Conservation (phyloP, 1,139 yeast genomes). For the Tardiomyces depauwii region DNA sequence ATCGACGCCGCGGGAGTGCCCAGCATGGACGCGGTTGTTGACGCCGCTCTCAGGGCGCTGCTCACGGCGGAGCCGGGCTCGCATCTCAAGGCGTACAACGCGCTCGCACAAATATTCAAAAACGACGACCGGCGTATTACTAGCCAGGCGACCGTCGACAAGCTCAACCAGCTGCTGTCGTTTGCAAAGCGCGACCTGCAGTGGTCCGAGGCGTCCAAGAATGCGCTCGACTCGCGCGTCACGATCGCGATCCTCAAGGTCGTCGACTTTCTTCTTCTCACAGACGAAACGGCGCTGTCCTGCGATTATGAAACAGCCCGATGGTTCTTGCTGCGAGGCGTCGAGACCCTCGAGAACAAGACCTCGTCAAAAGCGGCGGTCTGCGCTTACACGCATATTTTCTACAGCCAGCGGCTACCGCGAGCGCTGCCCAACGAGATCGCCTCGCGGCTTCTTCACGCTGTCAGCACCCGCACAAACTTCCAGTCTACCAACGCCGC, state of each 20-base stretch:
- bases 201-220: neutral
- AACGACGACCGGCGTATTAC: neutral
- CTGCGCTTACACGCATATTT: conserved; percentile 5
- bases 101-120: neutral
- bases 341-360: neutral
- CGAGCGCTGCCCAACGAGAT: conserved; percentile 1
- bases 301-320: conserved; percentile 1
- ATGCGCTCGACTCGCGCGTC: conserved; percentile 4
- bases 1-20: neutral
- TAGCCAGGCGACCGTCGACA: neutral
- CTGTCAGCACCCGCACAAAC: conserved; percentile 1
- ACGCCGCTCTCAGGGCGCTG: neutral
- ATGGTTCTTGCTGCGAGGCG: conserved; percentile 4
- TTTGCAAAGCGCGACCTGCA: conserved; percentile 5
- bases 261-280: conserved; percentile 3
- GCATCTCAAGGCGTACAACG: neutral
- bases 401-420: conserved; percentile 3
- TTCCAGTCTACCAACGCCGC: conserved; percentile 1
- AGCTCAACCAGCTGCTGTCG: conserved; percentile 1
- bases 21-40: neutral
- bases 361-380: conserved; percentile 4
- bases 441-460: conserved; percentile 1
- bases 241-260: conserved; percentile 4
- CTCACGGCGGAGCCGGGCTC: neutral
- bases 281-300: neutral